Conservation (phyloP, 2,329 filamentous ascomycete species). For the Aspergillus latus region DNA sequence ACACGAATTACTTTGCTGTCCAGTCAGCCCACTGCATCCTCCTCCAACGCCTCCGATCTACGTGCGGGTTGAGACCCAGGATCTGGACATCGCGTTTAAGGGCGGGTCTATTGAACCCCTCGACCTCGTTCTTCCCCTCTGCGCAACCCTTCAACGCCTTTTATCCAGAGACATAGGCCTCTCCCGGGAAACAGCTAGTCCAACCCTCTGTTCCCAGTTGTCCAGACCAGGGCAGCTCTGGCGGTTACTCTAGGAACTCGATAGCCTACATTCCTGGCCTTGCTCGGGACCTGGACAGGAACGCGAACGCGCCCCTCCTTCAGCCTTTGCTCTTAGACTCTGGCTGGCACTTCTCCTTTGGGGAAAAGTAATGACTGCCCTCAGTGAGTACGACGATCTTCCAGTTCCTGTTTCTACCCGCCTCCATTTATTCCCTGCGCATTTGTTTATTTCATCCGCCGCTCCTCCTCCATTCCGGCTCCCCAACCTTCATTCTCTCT, state of each 20-base stretch:
- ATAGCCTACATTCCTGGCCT: conserved; percentile 45
- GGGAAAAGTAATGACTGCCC: conserved; percentile 39
- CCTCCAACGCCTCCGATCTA: conserved; percentile 5
- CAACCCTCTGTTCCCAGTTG: conserved; percentile 14
- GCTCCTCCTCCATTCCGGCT: conserved; percentile 34
- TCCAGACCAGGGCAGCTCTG: conserved; percentile 18
- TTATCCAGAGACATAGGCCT: conserved; percentile 24
- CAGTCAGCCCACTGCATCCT: conserved; percentile 1
- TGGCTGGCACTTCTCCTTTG: conserved; percentile 20
- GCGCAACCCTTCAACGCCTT: conserved; percentile 7
- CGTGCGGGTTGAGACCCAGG: conserved; percentile 11
- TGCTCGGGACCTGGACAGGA: conserved; percentile 35
- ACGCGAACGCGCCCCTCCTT: conserved; percentile 38
- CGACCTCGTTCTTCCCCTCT: conserved; percentile 12
- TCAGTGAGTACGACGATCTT: conserved; percentile 37
- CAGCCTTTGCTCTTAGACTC: conserved; percentile 17
- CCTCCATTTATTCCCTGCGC: conserved; percentile 30
- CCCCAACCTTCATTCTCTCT: conserved; percentile 26
- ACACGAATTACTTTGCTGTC: conserved; percentile 11
- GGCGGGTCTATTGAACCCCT: conserved; percentile 17
- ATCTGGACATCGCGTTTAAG: conserved; percentile 19
- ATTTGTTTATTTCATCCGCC: conserved; percentile 45
- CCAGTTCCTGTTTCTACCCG: conserved; percentile 25
- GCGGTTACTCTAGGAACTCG: conserved; percentile 37
- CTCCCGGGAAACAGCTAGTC: conserved; percentile 20